Base-by-base conservation (phyloP, 2,329 filamentous ascomycete genomes). In the Zasmidium angulare region DNA sequence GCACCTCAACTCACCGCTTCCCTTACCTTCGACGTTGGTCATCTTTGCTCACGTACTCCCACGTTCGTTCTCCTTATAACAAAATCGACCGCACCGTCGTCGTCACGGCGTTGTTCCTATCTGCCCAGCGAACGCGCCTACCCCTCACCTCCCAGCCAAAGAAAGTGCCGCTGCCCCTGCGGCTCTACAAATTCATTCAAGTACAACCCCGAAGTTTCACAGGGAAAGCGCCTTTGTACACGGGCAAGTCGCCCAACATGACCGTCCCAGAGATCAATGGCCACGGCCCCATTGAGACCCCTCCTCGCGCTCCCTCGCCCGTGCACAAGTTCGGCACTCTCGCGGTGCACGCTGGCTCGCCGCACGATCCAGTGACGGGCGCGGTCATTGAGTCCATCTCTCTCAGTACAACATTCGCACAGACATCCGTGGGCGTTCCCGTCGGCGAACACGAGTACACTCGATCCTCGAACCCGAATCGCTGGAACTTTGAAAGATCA, bases 321-420 rank as follows among this genome's bases (percentile, higher is more conserved):
- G 82, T 88, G 59, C 88, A 91, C 75, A 82, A 86, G 64, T 98
- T 99, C 78, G 95, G 91, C 62, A 99, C 95, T 50, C 85, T 96
- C 63, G 95, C 95, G 58, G 95, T 99, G 20, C 95, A 99, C 78
- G 93, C 93, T 64, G 95, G 95, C 62, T 85, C 91, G 47, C 91
- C 91, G 69, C 90, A 96, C 75, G 95, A 99, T 78, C 90, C 93
- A 50, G 81, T 85, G 46, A 99, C 93, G 22, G 95, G 95, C 64
- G 95, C 95, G 67, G 95, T 99, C 70, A 99, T 99, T 75, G 91
- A 95, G 78, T 80, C 95, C 69, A 97, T 99, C 75, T 97, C 93
- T 10, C 86, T 99, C 22, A 96, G 93, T 22, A 98, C 95, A 17
- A 99, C 95, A 4, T 99, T 93, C 73, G 91, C 90, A n/a, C 95